Evolutionary conservation across 306 rosid genomes (phyloP), one percentile per base, ranked within the genome.

Genomic region (Ziziphus jujuba): DNA sequence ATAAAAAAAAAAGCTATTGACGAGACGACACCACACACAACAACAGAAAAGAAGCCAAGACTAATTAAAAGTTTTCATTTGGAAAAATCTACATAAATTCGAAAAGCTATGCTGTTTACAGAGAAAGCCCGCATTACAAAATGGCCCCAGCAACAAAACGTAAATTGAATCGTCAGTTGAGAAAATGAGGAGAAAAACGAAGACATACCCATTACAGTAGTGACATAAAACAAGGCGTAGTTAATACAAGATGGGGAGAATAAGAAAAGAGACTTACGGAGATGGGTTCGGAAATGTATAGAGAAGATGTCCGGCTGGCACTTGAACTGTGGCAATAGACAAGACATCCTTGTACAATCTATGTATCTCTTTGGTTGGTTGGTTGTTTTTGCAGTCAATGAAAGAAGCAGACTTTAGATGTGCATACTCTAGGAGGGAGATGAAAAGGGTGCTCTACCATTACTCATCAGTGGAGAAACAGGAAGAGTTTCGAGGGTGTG

Each of bases 321-420:
- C 68, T 83, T 90, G 79, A 90, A 85, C 70, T 85, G 95, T 0
- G 96, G 91, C 79, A 87, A 80, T 60, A 90, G 81, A 80, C 91
- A 90, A 51, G 93, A 89, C 96, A 89, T 89, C 35, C 33, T 14
- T 59, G 33, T 34, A 28, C 44, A 20, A 6, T n/a, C 24, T 38
- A 9, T 3, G n/a, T n/a, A n/a, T n/a, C n/a, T 34, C 20, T 60
- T 20, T n/a, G 1, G 35, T 60, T 31, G 12, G 9, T 14, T 43
- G 10, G 35, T 17, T 5, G 16, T 20, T 20, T 16, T 17, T 2
- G 52, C 9, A 8, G 40, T 15, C 7, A 25, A 22, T n/a, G n/a
- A n/a, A n/a, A 12, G 22, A 44, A 21, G 38, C 22, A 22, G 34
- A 44, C 10, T 36, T 36, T 36, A 11, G 43, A 11, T 11, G 43